Evolutionary conservation across 1,284 basidiomycete species (phyloP).

Genomic region (Pseudozyma flocculosa): DNA sequence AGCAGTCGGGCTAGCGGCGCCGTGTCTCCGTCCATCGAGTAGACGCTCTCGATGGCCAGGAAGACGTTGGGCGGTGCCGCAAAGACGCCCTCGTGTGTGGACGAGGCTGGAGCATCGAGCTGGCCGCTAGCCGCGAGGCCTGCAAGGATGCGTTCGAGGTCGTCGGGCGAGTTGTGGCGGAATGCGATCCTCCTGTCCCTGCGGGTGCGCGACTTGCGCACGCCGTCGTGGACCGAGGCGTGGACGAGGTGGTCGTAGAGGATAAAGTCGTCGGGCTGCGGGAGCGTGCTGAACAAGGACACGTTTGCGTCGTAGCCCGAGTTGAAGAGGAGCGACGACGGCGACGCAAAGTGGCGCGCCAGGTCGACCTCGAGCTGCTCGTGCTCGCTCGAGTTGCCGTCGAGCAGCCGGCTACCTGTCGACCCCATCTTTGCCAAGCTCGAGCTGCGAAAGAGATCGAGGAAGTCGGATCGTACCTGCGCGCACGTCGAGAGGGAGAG

Average conservation of each 20-base stretch:
- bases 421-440: conserved; percentile 64
- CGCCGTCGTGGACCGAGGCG: conserved; percentile 87
- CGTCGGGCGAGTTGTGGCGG: conserved; percentile 16
- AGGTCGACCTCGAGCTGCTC: conserved; percentile 42
- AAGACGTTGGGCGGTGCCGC: no score
- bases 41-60: conserved; percentile 82
- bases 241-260: conserved; percentile 88
- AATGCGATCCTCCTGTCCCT: conserved; percentile 15
- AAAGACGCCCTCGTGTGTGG: no score
- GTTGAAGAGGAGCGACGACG: conserved; percentile 80
- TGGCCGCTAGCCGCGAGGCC: conserved; percentile 3
- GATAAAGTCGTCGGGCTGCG: conserved; percentile 75
- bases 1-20: conserved; percentile 72
- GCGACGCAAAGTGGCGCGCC: conserved; percentile 34
- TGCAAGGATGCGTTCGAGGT: conserved; percentile 12
- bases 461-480: conserved; percentile 59
- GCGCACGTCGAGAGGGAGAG: conserved; percentile 74
- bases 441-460: conserved; percentile 8
- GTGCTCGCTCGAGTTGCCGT: conserved; percentile 64
- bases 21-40: conserved; percentile 94
- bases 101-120: conserved; percentile 1
- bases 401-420: conserved; percentile 84
- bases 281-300: conserved; percentile 79
- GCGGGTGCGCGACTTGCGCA: conserved; percentile 69
- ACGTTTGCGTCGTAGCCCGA: conserved; percentile 94